Percentiles rank a stretch among this genome's conserved stretches.
Conservation (phyloP, 257 asterid genomes). For the Rubia yunnanensis region DNA sequence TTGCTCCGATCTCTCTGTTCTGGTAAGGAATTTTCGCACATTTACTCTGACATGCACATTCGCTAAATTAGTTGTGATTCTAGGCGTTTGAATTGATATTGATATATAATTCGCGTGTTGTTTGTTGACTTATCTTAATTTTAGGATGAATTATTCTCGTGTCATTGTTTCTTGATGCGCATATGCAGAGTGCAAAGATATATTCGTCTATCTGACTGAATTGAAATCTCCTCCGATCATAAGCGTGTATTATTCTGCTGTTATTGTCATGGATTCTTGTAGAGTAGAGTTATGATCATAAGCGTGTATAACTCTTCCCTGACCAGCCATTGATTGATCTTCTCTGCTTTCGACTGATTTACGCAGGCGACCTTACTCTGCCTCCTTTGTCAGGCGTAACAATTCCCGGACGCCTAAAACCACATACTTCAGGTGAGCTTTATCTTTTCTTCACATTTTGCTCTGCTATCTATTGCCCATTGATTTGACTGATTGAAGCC, state of each 20-base stretch:
- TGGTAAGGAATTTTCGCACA: constrained; percentile 25
- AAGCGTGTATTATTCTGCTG: neutral
- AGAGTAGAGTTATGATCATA: neutral
- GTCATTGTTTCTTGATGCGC: neutral
- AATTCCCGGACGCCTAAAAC: constrained; percentile 26
- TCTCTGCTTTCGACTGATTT: constrained; percentile 5
- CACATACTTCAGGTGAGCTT: constrained; percentile 2
- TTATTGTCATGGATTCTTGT: neutral
- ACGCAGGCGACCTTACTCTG: constrained; percentile 46
- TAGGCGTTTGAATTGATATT: neutral
- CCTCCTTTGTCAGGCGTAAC: constrained; percentile 59
- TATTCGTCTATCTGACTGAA: neutral
- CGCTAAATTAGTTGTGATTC: neutral
- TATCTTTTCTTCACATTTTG: neutral
- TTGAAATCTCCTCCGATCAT: neutral
- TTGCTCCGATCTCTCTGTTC: constrained; percentile 54
- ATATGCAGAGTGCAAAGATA: neutral
- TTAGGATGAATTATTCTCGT: neutral
- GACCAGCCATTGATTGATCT: neutral
- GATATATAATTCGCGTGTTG: too few species aligned
- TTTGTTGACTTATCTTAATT: neutral
- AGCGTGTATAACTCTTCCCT: neutral
- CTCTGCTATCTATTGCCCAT: constrained; percentile 2
- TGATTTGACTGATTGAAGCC: neutral
- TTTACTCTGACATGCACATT: neutral